phyloP scores from a whole-genome alignment of 768 basidiomycete genomes.

The Serendipita sp. region DNA sequence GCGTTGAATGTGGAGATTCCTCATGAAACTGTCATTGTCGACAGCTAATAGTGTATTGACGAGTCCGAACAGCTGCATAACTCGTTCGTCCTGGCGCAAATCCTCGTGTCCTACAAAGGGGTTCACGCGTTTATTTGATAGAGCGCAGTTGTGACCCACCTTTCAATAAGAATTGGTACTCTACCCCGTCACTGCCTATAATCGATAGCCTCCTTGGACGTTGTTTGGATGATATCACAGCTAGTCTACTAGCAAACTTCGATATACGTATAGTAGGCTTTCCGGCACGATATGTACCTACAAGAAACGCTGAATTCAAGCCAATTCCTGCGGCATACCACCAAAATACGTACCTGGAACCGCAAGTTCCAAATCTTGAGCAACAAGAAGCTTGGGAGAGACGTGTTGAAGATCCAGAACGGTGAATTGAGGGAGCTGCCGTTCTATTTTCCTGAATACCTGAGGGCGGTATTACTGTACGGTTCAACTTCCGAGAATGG shows the following conservation, averaged over 20 bases:
- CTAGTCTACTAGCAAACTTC: constrained; percentile 76
- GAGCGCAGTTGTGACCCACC: constrained; percentile 28
- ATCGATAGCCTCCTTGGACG: constrained; percentile 78
- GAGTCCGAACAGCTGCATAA: constrained; percentile 97
- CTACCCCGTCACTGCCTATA: constrained; percentile 81
- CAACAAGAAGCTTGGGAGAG: constrained; percentile 79
- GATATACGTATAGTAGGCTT: constrained; percentile 65
- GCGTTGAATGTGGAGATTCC: constrained; percentile 85
- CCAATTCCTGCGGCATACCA: not conserved
- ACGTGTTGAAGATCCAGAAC: constrained; percentile 94
- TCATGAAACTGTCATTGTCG: constrained; percentile 90
- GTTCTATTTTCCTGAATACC: constrained; percentile 95
- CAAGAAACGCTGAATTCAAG: not conserved
- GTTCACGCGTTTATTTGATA: not conserved
- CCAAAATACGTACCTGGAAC: constrained; percentile 57
- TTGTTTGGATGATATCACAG: constrained; percentile 94
- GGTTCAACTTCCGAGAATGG: not conserved
- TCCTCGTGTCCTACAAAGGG: constrained; percentile 78
- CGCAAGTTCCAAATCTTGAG: constrained; percentile 83
- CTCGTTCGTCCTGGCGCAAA: constrained; percentile 94
- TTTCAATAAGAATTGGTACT: constrained; percentile 86
- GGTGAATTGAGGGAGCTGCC: constrained; percentile 75
- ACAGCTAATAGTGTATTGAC: constrained; percentile 88
- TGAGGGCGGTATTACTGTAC: constrained; percentile 18
- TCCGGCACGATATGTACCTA: constrained; percentile 87